These are phyloP conservation scores for Salix brachista DNA, from an alignment of 345 rosid genomes.

Conservation along the genomic window DNA sequence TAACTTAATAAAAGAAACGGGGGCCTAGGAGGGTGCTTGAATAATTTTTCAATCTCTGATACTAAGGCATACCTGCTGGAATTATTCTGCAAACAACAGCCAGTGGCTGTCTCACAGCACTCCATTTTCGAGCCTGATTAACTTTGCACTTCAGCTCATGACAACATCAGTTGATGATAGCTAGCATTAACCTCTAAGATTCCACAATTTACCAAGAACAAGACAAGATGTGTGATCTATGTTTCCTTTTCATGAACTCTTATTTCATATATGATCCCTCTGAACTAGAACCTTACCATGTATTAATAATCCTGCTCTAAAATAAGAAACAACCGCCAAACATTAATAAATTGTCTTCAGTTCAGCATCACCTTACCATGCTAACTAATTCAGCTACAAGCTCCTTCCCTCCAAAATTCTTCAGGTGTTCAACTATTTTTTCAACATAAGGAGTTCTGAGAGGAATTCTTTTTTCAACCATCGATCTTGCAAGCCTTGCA, in stretches of 20 bases:
- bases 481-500: constrained; percentile 45
- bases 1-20: background rate
- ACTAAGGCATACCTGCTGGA: constrained; percentile 1
- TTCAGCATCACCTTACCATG: constrained; percentile 18
- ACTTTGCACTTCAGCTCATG: background rate
- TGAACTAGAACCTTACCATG: background rate
- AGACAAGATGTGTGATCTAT: background rate
- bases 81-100: background rate
- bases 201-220: background rate
- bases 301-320: background rate
- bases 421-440: constrained; percentile 34
- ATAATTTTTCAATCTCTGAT: background rate
- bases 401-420: constrained; percentile 43
- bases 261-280: background rate
- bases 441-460: constrained; percentile 34
- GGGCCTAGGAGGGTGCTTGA: background rate
- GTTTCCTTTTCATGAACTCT: background rate
- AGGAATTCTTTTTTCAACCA: constrained; percentile 47
- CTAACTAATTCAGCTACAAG: constrained; percentile 31
- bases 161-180: background rate
- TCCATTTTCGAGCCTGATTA: background rate
- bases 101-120: background rate
- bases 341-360: background rate
- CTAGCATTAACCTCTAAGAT: background rate
- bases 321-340: background rate